Percentiles rank a stretch among this genome's conserved stretches.
phyloP scores from a whole-genome alignment of 768 basidiomycete species.

The Arthromyces matolae region DNA sequence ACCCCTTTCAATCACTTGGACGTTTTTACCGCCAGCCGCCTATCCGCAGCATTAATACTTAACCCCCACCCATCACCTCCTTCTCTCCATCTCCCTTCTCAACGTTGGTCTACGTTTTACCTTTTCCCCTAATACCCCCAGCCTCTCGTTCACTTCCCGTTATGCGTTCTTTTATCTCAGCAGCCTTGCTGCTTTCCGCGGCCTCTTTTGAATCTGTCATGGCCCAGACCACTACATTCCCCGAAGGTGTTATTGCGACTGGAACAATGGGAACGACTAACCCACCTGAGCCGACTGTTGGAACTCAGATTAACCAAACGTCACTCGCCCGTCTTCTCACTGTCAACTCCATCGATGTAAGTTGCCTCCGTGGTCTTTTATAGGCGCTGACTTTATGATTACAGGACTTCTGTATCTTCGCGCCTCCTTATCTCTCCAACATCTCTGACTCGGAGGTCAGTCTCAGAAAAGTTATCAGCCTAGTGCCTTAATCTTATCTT shows the following conservation, averaged over 20 bases:
- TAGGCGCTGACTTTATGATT: neutral
- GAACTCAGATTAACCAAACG: constrained; percentile 39
- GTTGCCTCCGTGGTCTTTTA: neutral
- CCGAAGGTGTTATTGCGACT: constrained; percentile 38
- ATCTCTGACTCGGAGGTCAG: constrained; percentile 39
- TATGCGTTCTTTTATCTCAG: constrained; percentile 11
- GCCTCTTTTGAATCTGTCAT: constrained; percentile 8
- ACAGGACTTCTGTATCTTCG: constrained; percentile 44
- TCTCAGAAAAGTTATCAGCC: neutral
- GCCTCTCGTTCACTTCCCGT: neutral
- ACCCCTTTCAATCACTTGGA: too few relatives aligned
- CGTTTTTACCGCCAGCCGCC: neutral
- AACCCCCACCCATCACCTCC: neutral
- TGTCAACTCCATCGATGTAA: constrained; percentile 38
- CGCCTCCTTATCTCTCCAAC: constrained; percentile 29
- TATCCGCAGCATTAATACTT: constrained; percentile 1
- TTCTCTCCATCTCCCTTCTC: too few relatives aligned
- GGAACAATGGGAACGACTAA: constrained; percentile 40
- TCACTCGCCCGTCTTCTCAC: constrained; percentile 37
- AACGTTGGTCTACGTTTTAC: neutral
- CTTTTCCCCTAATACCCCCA: neutral
- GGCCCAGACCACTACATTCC: constrained; percentile 15
- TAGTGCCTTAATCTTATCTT: too few relatives aligned
- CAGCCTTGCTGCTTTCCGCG: constrained; percentile 9
- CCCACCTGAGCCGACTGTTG: constrained; percentile 35